Percentiles rank a stretch among this genome's conserved stretches.
These are phyloP conservation scores for Pseudogymnoascus verrucosus DNA, from an alignment of 2,329 filamentous ascomycete species.

Conservation along the genomic window DNA sequence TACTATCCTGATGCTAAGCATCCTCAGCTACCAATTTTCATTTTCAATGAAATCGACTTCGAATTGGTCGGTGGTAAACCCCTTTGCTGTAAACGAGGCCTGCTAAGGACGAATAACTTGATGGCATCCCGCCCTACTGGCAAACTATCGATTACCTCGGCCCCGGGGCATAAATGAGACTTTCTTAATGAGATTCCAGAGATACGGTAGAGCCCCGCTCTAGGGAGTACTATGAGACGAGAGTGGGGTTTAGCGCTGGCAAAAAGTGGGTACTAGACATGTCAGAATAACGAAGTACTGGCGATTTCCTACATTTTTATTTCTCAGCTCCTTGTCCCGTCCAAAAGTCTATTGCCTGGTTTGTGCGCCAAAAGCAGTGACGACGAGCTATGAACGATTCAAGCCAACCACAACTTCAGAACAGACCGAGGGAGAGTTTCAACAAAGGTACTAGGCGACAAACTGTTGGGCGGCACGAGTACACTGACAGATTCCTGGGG, in stretches of 20 bases:
- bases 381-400: too few species aligned
- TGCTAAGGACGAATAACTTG: neutral
- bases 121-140: neutral
- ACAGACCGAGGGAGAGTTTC: too few species aligned
- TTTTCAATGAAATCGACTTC: too few species aligned
- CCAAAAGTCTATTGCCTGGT: too few species aligned
- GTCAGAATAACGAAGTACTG: neutral
- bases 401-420: too few species aligned
- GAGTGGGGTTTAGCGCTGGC: neutral
- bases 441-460: too few species aligned
- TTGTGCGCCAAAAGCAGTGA: too few species aligned
- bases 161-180: neutral
- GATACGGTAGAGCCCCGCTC: neutral
- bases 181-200: neutral
- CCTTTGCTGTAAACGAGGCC: too few species aligned
- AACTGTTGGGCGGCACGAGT: neutral
- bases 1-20: too few species aligned
- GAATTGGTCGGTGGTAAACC: too few species aligned
- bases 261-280: neutral
- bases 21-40: too few species aligned
- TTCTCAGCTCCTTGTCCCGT: too few species aligned
- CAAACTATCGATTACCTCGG: neutral
- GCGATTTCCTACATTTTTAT: neutral
- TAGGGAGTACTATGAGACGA: neutral
- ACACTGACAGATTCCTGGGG: neutral